These are phyloP conservation scores for Kwoniella sp. DNA, from an alignment of 768 basidiomycete species.

Conservation along the genomic window DNA sequence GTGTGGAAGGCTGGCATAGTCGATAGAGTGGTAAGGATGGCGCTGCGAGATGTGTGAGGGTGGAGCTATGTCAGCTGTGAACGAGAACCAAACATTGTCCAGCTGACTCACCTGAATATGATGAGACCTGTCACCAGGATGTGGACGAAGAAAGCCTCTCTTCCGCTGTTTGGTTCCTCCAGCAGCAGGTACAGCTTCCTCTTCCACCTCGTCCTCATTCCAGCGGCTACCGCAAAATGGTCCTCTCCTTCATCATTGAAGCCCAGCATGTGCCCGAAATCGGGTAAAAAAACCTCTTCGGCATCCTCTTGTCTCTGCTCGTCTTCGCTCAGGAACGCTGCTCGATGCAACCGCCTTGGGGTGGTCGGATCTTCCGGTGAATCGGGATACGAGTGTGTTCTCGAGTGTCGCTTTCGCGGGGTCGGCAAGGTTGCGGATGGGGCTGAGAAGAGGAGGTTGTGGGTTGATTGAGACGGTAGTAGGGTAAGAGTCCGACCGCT, in stretches of 20 bases:
- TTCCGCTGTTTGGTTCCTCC: slow-evolving; percentile 76
- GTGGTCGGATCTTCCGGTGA: slow-evolving; percentile 26
- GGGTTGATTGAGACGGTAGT: slow-evolving; percentile 19
- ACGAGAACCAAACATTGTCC: background rate
- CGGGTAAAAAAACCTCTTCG: slow-evolving; percentile 51
- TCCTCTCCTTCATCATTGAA: slow-evolving; percentile 53
- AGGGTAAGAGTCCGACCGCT: slow-evolving; percentile 29
- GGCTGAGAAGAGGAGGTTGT: slow-evolving; percentile 34
- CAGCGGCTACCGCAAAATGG: slow-evolving; percentile 47
- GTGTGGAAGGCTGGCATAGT: slow-evolving; percentile 57
- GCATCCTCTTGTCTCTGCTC: slow-evolving; percentile 16
- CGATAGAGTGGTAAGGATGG: slow-evolving; percentile 54
- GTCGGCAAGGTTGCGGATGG: slow-evolving; percentile 12
- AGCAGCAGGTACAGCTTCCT: slow-evolving; percentile 69
- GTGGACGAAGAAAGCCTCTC: slow-evolving; percentile 75
- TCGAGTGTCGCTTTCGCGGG: slow-evolving; percentile 15
- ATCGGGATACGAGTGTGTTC: slow-evolving; percentile 21
- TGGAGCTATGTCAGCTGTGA: background rate
- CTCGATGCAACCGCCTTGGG: slow-evolving; percentile 20
- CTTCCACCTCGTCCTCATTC: slow-evolving; percentile 61
- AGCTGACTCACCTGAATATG: slow-evolving; percentile 59
- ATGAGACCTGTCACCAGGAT: slow-evolving; percentile 72
- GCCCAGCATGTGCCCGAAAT: slow-evolving; percentile 53
- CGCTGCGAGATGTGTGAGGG: slow-evolving; percentile 32
- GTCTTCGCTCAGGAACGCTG: slow-evolving; percentile 28